phyloP scores from a whole-genome alignment of 1,284 basidiomycete species.

The Pseudozyma sp. region DNA sequence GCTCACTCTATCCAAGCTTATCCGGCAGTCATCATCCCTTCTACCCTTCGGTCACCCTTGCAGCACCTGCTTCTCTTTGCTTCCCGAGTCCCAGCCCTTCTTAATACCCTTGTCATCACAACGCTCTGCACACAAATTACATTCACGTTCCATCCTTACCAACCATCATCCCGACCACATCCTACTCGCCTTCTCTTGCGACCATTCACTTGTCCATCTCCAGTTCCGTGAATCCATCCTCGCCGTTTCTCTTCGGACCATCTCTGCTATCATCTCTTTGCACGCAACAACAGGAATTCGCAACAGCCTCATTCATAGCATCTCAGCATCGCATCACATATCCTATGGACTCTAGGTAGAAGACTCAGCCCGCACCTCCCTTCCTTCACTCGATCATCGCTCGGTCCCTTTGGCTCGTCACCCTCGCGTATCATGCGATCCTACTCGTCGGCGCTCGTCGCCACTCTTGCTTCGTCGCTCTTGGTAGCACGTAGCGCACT shows the following conservation, averaged over 20 bases:
- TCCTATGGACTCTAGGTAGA: no score
- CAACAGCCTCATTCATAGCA: no score
- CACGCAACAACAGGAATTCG: no score
- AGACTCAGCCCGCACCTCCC: no score
- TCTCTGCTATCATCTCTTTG: no score
- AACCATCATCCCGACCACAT: neutral
- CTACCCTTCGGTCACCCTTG: neutral
- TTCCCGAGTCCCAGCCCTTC: neutral
- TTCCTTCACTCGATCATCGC: neutral
- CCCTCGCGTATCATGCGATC: conserved; percentile 20
- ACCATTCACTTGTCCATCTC: neutral
- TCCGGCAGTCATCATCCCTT: neutral
- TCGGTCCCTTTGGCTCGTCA: neutral
- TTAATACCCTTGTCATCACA: neutral
- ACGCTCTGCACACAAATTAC: neutral
- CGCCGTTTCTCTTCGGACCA: no score
- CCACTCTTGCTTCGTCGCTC: conserved; percentile 32
- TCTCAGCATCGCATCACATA: no score
- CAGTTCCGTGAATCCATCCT: neutral
- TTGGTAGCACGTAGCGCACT: conserved; percentile 8
- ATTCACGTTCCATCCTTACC: neutral
- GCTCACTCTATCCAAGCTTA: neutral
- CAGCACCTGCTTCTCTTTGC: neutral
- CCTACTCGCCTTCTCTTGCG: neutral
- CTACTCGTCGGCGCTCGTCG: conserved; percentile 32